A percentile compares a stretch with the other conserved stretches of the same genome.
phyloP scores from a whole-genome alignment of 2,329 filamentous ascomycete genomes.

The Penicillium capsulatum region DNA sequence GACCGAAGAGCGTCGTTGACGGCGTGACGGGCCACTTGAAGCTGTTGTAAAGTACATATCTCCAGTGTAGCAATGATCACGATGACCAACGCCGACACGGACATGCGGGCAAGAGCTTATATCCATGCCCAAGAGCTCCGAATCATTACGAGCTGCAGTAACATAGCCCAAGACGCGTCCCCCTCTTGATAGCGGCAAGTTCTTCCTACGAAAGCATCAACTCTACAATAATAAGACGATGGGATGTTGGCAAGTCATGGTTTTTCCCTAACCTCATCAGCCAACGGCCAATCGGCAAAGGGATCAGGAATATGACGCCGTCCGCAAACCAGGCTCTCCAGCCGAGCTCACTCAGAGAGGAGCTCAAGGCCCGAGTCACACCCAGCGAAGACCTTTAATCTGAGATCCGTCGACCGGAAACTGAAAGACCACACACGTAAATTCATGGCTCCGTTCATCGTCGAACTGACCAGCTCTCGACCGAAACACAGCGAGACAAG shows the following conservation, averaged over 20 bases:
- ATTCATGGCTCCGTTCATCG: constrained; percentile 74
- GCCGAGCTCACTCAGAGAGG: constrained; percentile 65
- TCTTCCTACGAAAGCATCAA: background rate
- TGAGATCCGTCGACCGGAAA: constrained; percentile 96
- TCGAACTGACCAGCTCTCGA: constrained; percentile 84
- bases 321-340: constrained; percentile 49
- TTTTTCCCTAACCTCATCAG: constrained; percentile 84
- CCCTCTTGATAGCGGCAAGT: too few relatives aligned
- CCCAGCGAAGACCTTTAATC: constrained; percentile 60
- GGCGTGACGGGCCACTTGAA: constrained; percentile 80
- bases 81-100: constrained; percentile 12
- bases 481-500: constrained; percentile 56
- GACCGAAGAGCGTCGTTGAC: constrained; percentile 81
- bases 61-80: constrained; percentile 16
- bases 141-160: too few relatives aligned
- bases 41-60: constrained; percentile 58
- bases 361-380: constrained; percentile 58
- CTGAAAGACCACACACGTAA: constrained; percentile 60
- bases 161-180: too few relatives aligned
- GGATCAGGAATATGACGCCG: constrained; percentile 84
- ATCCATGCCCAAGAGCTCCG: too few relatives aligned
- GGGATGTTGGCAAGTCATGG: constrained; percentile 71
- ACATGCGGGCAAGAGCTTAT: too few relatives aligned
- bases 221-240: constrained; percentile 8
- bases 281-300: constrained; percentile 83